Conservation (phyloP, 441 rosid genomes). For the Syzygium malaccense region DNA sequence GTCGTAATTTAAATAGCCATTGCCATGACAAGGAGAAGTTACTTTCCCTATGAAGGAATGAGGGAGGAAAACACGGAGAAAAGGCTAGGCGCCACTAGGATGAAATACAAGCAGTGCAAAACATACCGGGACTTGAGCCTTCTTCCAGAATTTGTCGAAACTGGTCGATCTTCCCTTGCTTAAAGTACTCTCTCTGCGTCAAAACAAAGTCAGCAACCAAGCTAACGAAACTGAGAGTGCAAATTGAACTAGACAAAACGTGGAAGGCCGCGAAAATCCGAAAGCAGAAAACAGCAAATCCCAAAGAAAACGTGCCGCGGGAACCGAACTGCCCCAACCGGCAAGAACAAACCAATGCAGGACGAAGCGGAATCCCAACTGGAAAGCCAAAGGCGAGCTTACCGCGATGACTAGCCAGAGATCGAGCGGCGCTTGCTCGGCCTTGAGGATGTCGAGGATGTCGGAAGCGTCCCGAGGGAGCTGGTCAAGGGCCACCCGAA, state of each 20-base stretch:
- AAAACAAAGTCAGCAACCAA: background rate
- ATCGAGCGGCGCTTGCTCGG: slow-evolving; percentile 98
- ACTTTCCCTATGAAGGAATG: background rate
- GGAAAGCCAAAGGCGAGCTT: background rate
- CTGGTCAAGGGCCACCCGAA: slow-evolving; percentile 89
- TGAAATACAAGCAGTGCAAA: background rate
- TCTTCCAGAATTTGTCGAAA: slow-evolving; percentile 94
- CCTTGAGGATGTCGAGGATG: slow-evolving; percentile 96
- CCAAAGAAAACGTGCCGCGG: background rate
- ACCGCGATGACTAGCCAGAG: slow-evolving; percentile 99
- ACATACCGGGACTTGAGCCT: slow-evolving; percentile 92
- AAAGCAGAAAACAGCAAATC: background rate
- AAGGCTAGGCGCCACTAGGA: background rate
- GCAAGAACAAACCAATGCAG: background rate
- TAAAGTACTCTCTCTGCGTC: slow-evolving; percentile 91
- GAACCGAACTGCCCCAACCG: background rate
- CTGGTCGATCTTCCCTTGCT: slow-evolving; percentile 88
- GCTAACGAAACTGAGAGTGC: background rate
- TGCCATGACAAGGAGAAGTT: background rate
- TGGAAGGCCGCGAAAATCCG: background rate
- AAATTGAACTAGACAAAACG: background rate
- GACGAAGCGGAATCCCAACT: background rate
- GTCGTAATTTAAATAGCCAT: background rate
- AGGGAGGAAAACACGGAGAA: background rate
- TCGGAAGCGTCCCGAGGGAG: slow-evolving; percentile 97